Evolutionary conservation across 2,329 filamentous ascomycete species (phyloP).

Genomic region (Exophiala spinifera): DNA sequence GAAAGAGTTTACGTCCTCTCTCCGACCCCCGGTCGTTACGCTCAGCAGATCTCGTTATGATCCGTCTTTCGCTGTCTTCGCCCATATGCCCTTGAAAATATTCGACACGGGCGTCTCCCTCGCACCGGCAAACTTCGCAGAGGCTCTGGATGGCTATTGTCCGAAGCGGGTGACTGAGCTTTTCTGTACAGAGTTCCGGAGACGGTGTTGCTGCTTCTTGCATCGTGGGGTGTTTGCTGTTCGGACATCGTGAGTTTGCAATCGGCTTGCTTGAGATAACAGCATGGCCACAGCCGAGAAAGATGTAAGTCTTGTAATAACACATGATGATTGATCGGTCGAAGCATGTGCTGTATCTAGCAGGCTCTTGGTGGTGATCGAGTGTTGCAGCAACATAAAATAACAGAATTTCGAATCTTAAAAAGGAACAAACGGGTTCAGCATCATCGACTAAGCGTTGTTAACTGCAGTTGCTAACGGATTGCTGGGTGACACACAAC

Average conservation of each 20-base stretch:
- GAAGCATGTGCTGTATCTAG: neutral
- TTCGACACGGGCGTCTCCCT: slow-evolving; percentile 14
- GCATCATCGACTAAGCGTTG: too few species aligned
- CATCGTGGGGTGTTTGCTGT: neutral
- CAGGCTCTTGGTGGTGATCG: too few species aligned
- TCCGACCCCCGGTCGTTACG: slow-evolving; percentile 6
- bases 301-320: slow-evolving; percentile 25
- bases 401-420: too few species aligned
- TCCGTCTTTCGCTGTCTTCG: slow-evolving; percentile 7
- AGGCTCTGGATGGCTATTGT: slow-evolving; percentile 18
- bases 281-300: slow-evolving; percentile 22
- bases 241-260: slow-evolving; percentile 8
- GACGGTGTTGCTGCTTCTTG: neutral
- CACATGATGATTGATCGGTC: slow-evolving; percentile 14
- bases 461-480: too few species aligned
- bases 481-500: too few species aligned
- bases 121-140: slow-evolving; percentile 14
- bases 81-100: slow-evolving; percentile 8
- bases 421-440: too few species aligned
- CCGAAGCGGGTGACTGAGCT: slow-evolving; percentile 16
- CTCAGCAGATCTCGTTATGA: slow-evolving; percentile 4
- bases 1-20: slow-evolving; percentile 2
- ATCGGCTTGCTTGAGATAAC: slow-evolving; percentile 10
- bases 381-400: too few species aligned
- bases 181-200: slow-evolving; percentile 2